phyloP scores from a whole-genome alignment of 148 eudicot species.

The Silene latifolia region DNA sequence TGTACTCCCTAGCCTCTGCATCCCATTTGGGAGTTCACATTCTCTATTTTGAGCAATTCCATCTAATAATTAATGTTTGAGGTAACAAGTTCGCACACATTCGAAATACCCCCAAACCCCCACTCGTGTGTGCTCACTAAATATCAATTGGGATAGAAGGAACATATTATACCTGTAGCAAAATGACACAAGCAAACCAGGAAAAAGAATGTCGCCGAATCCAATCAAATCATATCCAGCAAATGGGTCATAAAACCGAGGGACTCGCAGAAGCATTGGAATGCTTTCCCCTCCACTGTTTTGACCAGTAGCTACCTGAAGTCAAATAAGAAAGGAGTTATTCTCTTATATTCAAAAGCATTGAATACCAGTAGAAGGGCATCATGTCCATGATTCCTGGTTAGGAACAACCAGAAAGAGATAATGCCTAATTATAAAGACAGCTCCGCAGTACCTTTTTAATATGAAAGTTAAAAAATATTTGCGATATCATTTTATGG shows the following conservation, averaged over 20 bases:
- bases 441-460: neutral
- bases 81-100: neutral
- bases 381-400: neutral
- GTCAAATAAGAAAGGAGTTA: neutral
- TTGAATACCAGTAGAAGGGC: neutral
- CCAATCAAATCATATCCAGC: constrained; percentile 82
- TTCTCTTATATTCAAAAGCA: neutral
- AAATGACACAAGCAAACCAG: constrained; percentile 82
- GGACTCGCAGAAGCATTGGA: constrained; percentile 85
- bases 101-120: neutral
- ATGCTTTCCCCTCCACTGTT: constrained; percentile 77
- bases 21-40: neutral
- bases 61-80: neutral
- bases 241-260: constrained; percentile 75
- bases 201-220: constrained; percentile 93
- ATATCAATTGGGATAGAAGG: neutral
- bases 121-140: neutral
- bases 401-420: neutral
- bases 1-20: neutral
- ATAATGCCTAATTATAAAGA: constrained; percentile 1
- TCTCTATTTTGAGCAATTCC: neutral
- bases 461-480: neutral
- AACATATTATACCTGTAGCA: constrained; percentile 44
- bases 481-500: neutral
- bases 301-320: constrained; percentile 84